These are phyloP conservation scores for Komagataella ulmi DNA, from an alignment of 805 yeast genomes.

Conservation along the genomic window DNA sequence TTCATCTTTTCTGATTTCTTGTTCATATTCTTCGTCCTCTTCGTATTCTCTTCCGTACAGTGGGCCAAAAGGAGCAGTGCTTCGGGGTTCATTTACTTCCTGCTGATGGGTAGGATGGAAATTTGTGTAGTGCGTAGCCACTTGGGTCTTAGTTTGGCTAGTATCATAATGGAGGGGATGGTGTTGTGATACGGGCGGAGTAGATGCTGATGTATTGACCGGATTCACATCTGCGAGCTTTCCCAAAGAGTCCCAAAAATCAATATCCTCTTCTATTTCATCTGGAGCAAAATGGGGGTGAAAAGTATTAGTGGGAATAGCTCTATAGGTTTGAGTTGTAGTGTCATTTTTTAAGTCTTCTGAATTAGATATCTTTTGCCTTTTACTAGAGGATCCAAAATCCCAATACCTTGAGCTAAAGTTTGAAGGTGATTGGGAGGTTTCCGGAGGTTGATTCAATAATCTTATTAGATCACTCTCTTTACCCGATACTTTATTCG, in stretches of 20 bases:
- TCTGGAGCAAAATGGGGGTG: constrained; percentile 15
- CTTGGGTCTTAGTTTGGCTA: constrained; percentile 8
- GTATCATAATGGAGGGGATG: constrained; percentile 33
- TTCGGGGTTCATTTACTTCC: constrained; percentile 2
- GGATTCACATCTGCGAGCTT: constrained; percentile 30
- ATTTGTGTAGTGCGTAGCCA: not conserved
- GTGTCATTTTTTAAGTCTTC: not conserved
- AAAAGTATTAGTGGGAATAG: not conserved
- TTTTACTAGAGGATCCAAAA: constrained; percentile 3
- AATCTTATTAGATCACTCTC: constrained; percentile 31
- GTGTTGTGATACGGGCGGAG: constrained; percentile 35
- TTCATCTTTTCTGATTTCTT: constrained; percentile 18
- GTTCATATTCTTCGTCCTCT: constrained; percentile 7
- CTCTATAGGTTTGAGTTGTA: not conserved
- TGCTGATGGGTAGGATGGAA: constrained; percentile 1
- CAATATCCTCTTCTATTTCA: constrained; percentile 48
- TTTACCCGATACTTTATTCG: constrained; percentile 5
- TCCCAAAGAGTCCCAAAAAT: constrained; percentile 62
- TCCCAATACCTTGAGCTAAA: constrained; percentile 1
- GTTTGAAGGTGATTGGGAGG: constrained; percentile 1
- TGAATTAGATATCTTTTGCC: constrained; percentile 1
- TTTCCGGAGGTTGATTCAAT: constrained; percentile 19
- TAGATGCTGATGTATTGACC: constrained; percentile 5
- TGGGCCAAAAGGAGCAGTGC: constrained; percentile 1
- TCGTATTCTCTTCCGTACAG: constrained; percentile 7